These are phyloP conservation scores for Blastocystis sp. DNA, from an alignment of 352 stramenopile genomes.

Conservation along the genomic window DNA sequence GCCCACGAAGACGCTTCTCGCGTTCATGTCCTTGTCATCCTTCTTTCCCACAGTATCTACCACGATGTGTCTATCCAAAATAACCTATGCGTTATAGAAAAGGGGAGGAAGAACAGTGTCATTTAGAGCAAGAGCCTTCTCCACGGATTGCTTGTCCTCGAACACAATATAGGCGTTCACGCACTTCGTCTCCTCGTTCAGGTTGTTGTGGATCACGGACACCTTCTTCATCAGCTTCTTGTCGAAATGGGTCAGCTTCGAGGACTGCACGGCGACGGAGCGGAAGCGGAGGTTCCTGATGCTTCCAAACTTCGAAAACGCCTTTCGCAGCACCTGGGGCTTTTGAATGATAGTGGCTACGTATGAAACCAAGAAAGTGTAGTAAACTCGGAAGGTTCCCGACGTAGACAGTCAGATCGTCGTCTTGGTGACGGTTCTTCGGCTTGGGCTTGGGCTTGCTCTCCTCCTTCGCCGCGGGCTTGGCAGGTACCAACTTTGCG, in stretches of 20 bases:
- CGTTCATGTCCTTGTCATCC: conserved; percentile 58
- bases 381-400: conserved; percentile 48
- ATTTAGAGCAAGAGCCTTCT: conserved; percentile 51
- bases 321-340: conserved; percentile 1
- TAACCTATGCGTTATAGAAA: conserved; percentile 8
- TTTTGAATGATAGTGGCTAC: conserved; percentile 36
- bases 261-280: conserved; percentile 34
- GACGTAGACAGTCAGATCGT: conserved; percentile 38
- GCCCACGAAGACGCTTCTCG: conserved; percentile 81
- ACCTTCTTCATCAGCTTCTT: conserved; percentile 66
- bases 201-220: conserved; percentile 61
- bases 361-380: not conserved
- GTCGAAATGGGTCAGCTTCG: conserved; percentile 33
- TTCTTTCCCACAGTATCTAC: conserved; percentile 43
- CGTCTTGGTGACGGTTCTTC: conserved; percentile 34
- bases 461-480: not conserved
- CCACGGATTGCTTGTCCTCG: conserved; percentile 27
- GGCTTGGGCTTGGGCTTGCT: conserved; percentile 21
- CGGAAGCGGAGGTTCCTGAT: conserved; percentile 35
- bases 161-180: conserved; percentile 69
- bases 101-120: not conserved
- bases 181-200: conserved; percentile 65
- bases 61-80: conserved; percentile 59
- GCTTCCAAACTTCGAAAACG: conserved; percentile 59
- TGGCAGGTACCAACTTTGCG: not conserved